Evolutionary conservation across 2,329 filamentous ascomycete species (phyloP), one percentile per base, ranked within the genome.

Genomic region (Thelonectria blattea): DNA sequence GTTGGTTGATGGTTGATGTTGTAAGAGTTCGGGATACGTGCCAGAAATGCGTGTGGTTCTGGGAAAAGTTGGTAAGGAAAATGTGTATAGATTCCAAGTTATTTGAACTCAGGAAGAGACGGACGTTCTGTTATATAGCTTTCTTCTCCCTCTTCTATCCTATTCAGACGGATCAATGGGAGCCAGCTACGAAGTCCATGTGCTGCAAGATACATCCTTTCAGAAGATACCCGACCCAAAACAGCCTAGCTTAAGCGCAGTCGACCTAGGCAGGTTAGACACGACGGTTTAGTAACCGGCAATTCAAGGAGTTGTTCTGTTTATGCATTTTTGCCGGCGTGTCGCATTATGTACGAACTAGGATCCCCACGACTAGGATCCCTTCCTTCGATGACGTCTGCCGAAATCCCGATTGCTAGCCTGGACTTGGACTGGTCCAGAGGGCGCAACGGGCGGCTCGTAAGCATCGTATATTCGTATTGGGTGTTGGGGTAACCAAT

Each of bases 181-280:
- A 37, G 34, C 34, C 34, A 37, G 11, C 34, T 37, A 15, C 11
- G 3, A 37, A 14, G 12, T 37, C 14, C 34, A 37, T 15, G 34
- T 37, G 34, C 34, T 11, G 34, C 12, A 37, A 7, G 27, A 30
- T 15, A 11, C 34, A 37, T 15, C 12, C 7, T 2, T 15, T 15
- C 34, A 15, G 15, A 37, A 15, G 34, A 37, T 37, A 37, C 11
- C 34, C 10, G 9, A 9, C 42, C 50, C n/a, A 54, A 53, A 53
- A 22, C 42, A 58, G 56, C 9, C 8, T 58, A 58, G 56, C 56
- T 41, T 58, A 58, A 58, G 56, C 42, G 56, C 56, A 22, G 56
- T 58, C 56, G 49, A 3, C 49, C 43, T 2, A 32, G 30, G 45
- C 1, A 24, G 45, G 55, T 2, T 58, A 34, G 39, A 37, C 14